A percentile compares a stretch with the other conserved stretches of the same genome.
Conservation (phyloP, 176 grass and related monocot genomes). For the Rhipidocladum racemiflorum region DNA sequence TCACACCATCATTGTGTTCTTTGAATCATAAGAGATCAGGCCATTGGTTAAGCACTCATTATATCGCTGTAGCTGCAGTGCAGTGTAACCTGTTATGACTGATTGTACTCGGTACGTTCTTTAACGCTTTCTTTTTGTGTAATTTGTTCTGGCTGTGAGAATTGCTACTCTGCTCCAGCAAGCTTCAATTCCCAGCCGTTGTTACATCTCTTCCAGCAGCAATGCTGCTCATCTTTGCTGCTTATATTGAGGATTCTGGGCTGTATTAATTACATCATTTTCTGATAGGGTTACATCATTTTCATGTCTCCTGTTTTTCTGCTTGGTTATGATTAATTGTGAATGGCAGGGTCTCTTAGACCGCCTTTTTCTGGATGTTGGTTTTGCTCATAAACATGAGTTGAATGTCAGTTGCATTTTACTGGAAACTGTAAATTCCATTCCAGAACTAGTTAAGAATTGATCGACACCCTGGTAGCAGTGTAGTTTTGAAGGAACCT, state of each 20-base stretch:
- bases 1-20: background rate
- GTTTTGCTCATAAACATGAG: background rate
- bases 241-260: background rate
- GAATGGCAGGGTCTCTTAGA: background rate
- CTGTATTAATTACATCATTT: background rate
- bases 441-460: background rate
- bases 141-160: background rate
- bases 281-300: background rate
- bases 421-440: background rate
- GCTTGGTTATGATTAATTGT: background rate
- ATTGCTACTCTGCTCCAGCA: background rate
- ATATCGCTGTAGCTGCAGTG: background rate
- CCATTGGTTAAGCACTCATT: background rate
- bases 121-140: background rate
- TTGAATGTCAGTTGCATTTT: background rate
- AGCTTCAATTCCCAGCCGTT: background rate
- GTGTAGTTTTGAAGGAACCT: background rate
- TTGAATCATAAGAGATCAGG: background rate
- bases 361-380: background rate
- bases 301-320: background rate
- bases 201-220: background rate
- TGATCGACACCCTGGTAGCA: background rate
- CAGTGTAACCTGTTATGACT: background rate
- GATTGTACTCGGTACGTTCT: background rate
- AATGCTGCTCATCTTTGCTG: background rate